phyloP scores from a whole-genome alignment of 768 basidiomycete species.

The Kwoniella shandongensis region DNA sequence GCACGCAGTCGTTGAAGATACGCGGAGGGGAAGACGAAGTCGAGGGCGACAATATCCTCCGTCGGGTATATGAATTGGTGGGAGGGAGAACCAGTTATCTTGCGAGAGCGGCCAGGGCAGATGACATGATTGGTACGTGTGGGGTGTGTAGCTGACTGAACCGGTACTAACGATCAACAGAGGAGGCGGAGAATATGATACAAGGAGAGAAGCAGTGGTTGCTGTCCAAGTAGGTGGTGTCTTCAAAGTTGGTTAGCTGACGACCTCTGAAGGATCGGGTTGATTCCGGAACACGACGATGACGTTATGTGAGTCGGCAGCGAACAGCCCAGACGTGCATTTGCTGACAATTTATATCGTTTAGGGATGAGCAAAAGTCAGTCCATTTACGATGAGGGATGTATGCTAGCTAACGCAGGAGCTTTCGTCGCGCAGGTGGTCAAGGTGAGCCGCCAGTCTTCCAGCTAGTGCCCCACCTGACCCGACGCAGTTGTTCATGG shows the following conservation, averaged over 20 bases:
- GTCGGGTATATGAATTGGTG: constrained; percentile 62
- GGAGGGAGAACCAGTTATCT: constrained; percentile 81
- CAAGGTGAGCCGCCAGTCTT: constrained; percentile 17
- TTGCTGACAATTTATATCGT: constrained; percentile 58
- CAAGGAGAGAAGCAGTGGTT: constrained; percentile 77
- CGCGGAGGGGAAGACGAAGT: constrained; percentile 15
- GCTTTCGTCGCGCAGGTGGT: constrained; percentile 14
- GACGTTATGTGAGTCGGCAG: constrained; percentile 47
- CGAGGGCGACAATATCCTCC: constrained; percentile 54
- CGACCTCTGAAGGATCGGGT: constrained; percentile 58
- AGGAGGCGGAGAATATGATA: constrained; percentile 65
- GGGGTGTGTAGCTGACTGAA: neutral
- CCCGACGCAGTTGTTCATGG: constrained; percentile 67
- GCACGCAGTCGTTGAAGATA: constrained; percentile 49
- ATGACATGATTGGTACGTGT: constrained; percentile 61
- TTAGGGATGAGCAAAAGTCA: constrained; percentile 76
- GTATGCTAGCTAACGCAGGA: neutral
- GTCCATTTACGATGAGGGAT: constrained; percentile 18
- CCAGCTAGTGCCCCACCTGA: neutral
- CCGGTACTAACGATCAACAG: constrained; percentile 3
- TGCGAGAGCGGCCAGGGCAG: constrained; percentile 64
- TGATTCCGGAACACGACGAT: constrained; percentile 73
- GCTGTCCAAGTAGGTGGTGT: constrained; percentile 62
- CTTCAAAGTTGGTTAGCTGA: too few species aligned
- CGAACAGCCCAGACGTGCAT: neutral